Base-by-base conservation (phyloP, 2,329 filamentous ascomycete species). In the Penicillium paneum region DNA sequence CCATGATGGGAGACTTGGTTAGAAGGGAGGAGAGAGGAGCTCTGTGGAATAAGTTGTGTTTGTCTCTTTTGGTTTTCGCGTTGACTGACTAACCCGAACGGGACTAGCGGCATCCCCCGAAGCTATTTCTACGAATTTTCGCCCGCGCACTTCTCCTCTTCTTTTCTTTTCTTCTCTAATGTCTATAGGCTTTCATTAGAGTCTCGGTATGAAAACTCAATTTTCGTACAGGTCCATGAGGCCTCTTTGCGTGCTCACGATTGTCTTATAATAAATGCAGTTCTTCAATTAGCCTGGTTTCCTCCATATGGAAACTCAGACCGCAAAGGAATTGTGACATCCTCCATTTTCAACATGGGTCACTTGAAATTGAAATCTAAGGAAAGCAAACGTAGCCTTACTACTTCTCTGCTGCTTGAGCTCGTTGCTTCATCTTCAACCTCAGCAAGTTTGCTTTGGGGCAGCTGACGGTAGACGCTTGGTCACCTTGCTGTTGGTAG, bases 241-340 rank as follows among this genome's bases (percentile, higher is more conserved):
- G 87, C 83, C 89, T 92, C 88, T 79, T 79, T 80, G 90, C 92
- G 93, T 90, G 94, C 94, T 99, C 91, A 92, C 87, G 90, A 91
- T 89, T 82, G 89, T 89, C 93, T 88, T 90, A 95, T 90, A 89
- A 73, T 84, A 80, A 79, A 75, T 79, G 81, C 86, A 83, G 85
- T 88, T 83, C 83, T 83, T 86, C 83, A 80, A 81, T 85, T 89
- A 86, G 76, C 84, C 86, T 81, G 78, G 83, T 70, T 64, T 72
- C 73, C 76, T 70, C 76, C 76, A 77, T 74, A 78, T 79, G 78
- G 79, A 71, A 76, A 76, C 72, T 78, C 76, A 79, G 80, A 81
- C 76, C 75, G 71, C 64, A 73, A 71, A 64, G 68, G 68, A 71
- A 76, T 75, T 72, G 75, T 72, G 66, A 80, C 76, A 80, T 64